Base-by-base conservation (phyloP, 768 basidiomycete species). In the Leucocoprinus leucothites region DNA sequence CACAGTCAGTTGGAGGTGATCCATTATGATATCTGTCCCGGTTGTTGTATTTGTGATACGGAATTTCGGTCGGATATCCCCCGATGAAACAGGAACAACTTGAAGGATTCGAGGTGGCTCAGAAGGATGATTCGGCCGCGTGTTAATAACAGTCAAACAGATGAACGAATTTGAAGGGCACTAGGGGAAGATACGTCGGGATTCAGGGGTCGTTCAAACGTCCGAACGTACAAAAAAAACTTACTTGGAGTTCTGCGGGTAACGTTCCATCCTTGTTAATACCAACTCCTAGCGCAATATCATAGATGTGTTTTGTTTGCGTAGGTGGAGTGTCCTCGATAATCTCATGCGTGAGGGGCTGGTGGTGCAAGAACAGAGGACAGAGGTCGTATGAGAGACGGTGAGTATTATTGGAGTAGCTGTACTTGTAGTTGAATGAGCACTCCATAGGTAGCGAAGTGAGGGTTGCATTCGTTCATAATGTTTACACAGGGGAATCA, bases 51-150 rank as follows among this genome's bases (percentile, higher is more conserved):
- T 50, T 7, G 53, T 46, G 22, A 55, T 28, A 64, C 64, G 47
- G 9, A 49, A 56, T 53, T 54, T 69, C 14, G 64, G 67, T 16
- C 52, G 53, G 1, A 65, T 34, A 16, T 49, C 47, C 22, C 18
- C 28, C 8, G 60, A 56, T 3, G 65, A 68, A 9, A 72, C 61
- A 9, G 71, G 69, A 14, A 74, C 61, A 34, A 74, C 68, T 63
- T 72, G 71, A 7, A 72, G 58, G 21, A 72, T 67, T 18, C 71
- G 61, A 6, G 57, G 19, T 18, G 71, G 71, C 42, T 70, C 72
- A 8, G 68, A 70, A 28, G 66, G 69, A 56, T 69, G 68, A 8
- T 65, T 61, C 31, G 69, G 71, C 4, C 68, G 63, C 11, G 63
- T 67, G 43, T 71, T 71, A 9, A 65, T 54, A 35, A 57, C 47